Conservation (phyloP, 108 stramenopile species). For the Skeletonema tropicum region DNA sequence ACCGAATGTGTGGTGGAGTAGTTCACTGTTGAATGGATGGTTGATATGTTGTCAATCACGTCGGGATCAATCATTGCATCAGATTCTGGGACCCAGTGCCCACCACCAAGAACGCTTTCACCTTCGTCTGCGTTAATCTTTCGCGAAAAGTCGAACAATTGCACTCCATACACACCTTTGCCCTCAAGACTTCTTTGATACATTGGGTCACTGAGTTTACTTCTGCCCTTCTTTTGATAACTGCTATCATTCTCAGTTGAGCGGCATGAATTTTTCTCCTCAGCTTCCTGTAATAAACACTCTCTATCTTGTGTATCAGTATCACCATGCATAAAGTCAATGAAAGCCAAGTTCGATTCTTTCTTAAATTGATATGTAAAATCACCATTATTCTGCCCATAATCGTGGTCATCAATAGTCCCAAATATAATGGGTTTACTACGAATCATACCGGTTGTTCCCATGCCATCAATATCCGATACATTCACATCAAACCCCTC, state of each 20-base stretch:
- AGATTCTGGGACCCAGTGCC: slow-evolving; percentile 54
- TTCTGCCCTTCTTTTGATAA: not conserved
- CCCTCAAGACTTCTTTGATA: slow-evolving; percentile 55
- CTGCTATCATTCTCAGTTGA: slow-evolving; percentile 1
- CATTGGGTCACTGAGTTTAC: slow-evolving; percentile 46
- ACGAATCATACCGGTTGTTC: not conserved
- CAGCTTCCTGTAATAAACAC: not conserved
- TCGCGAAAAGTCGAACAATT: slow-evolving; percentile 78
- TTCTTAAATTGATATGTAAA: slow-evolving; percentile 48
- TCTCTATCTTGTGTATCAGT: slow-evolving; percentile 27
- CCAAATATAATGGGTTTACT: slow-evolving; percentile 63
- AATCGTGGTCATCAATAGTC: slow-evolving; percentile 89
- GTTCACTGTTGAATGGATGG: not conserved
- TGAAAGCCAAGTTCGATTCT: slow-evolving; percentile 59
- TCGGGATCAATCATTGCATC: slow-evolving; percentile 83
- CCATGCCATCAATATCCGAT: not conserved
- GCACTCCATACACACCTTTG: slow-evolving; percentile 79
- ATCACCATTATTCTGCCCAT: slow-evolving; percentile 75
- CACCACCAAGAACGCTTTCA: slow-evolving; percentile 28
- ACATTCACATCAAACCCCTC: slow-evolving; percentile 27
- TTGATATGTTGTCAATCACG: slow-evolving; percentile 30
- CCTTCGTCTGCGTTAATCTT: slow-evolving; percentile 11
- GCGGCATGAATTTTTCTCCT: not conserved
- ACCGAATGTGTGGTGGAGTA: slow-evolving; percentile 59
- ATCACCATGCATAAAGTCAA: slow-evolving; percentile 59